Percentiles rank a stretch among this genome's conserved stretches.
These are phyloP conservation scores for Cordyceps militaris DNA, from an alignment of 2,329 filamentous ascomycete species.

Conservation along the genomic window DNA sequence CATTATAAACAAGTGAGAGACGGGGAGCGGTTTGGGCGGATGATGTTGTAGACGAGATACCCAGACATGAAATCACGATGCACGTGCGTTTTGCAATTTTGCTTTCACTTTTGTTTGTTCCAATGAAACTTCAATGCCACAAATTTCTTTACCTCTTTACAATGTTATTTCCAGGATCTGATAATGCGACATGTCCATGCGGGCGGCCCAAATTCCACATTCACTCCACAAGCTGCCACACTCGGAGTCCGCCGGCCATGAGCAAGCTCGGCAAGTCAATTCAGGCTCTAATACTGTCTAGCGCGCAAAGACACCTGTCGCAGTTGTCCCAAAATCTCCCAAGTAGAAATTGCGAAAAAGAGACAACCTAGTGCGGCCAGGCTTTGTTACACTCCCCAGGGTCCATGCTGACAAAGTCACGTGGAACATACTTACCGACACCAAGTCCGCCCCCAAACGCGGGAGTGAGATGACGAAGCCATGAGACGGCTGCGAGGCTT, in stretches of 20 bases:
- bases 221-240: not conserved
- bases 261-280: not conserved
- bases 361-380: too few relatives aligned
- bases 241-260: not conserved
- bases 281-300: too few relatives aligned
- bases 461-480: not conserved
- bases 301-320: too few relatives aligned
- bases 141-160: too few relatives aligned
- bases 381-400: not conserved
- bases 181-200: too few relatives aligned
- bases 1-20: slow-evolving; percentile 8
- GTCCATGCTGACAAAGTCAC: not conserved
- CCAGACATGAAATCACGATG: slow-evolving; percentile 4
- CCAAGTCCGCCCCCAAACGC: not conserved
- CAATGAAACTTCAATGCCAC: not conserved
- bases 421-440: not conserved
- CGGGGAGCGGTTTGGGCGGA: not conserved
- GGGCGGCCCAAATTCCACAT: not conserved
- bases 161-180: too few relatives aligned
- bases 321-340: not conserved
- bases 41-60: slow-evolving; percentile 4
- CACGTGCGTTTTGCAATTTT: not conserved
- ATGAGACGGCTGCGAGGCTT: not conserved
- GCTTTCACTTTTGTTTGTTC: not conserved
- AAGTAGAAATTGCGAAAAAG: too few relatives aligned